Evolutionary conservation across 2,329 filamentous ascomycete species (phyloP).

Genomic region (Dothideomycetidae sp.): DNA sequence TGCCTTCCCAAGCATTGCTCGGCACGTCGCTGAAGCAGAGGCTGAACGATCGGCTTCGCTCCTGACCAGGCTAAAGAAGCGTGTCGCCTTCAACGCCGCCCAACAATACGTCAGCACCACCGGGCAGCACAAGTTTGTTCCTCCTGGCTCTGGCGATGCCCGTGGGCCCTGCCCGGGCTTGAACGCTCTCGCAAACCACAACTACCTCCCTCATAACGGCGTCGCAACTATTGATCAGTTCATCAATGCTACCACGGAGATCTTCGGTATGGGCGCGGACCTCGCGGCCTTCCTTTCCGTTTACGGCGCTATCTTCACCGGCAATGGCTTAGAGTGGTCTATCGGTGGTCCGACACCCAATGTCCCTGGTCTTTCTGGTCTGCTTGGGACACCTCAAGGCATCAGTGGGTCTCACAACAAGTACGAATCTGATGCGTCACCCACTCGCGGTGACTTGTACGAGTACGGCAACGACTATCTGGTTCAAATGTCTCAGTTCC

Average conservation of each 20-base stretch:
- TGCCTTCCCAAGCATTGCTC: constrained; percentile 14
- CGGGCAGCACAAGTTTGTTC: constrained; percentile 17
- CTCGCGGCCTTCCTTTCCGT: constrained; percentile 21
- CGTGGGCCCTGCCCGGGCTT: constrained; percentile 23
- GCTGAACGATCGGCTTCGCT: constrained; percentile 3
- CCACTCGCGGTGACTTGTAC: constrained; percentile 21
- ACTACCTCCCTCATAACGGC: constrained; percentile 22
- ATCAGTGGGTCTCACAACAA: constrained; percentile 21
- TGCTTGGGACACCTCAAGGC: constrained; percentile 16
- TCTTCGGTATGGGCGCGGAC: constrained; percentile 24
- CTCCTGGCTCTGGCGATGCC: constrained; percentile 18
- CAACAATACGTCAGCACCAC: constrained; percentile 19
- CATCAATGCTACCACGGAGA: constrained; percentile 17
- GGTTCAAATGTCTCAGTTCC: constrained; percentile 16
- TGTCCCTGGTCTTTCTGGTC: constrained; percentile 11
- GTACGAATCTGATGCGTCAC: constrained; percentile 24
- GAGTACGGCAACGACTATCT: constrained; percentile 18
- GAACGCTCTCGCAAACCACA: constrained; percentile 23
- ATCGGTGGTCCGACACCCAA: constrained; percentile 17
- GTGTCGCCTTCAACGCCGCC: constrained; percentile 18
- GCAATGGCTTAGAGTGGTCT: constrained; percentile 17
- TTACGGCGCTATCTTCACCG: constrained; percentile 23
- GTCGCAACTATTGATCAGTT: constrained; percentile 23
- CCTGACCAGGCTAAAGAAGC: constrained; percentile 4
- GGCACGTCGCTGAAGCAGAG: constrained; percentile 11